Percentiles rank a stretch among this genome's conserved stretches.
phyloP scores from a whole-genome alignment of 2,329 filamentous ascomycete species.

The Scedosporium minutisporum region DNA sequence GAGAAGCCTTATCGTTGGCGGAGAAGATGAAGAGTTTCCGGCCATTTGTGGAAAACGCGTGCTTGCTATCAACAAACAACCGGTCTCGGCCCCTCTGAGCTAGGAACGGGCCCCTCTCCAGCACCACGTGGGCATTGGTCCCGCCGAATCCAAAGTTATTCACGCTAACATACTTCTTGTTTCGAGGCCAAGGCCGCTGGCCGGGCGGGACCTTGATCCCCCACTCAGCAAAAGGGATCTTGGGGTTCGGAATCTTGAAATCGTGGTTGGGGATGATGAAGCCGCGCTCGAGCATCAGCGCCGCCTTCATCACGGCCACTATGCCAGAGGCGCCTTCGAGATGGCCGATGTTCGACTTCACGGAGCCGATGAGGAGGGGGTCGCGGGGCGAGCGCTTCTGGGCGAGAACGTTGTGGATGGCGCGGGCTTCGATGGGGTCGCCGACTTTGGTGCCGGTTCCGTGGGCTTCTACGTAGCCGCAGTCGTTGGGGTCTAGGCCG shows the following conservation, averaged over 20 bases:
- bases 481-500: conserved; percentile 19
- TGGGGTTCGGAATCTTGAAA: conserved; percentile 37
- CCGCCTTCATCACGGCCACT: conserved; percentile 40
- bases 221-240: conserved; percentile 40
- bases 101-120: conserved; percentile 26
- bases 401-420: conserved; percentile 34
- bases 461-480: conserved; percentile 37
- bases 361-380: conserved; percentile 36
- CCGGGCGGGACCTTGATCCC: conserved; percentile 35
- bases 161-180: conserved; percentile 40
- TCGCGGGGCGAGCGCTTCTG: conserved; percentile 26
- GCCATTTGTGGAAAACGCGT: neutral
- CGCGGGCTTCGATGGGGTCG: conserved; percentile 44
- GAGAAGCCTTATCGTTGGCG: conserved; percentile 26
- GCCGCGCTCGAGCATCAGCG: conserved; percentile 39
- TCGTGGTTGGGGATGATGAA: conserved; percentile 40
- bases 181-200: conserved; percentile 34
- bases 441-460: conserved; percentile 47
- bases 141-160: conserved; percentile 39
- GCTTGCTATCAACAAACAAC: neutral
- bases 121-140: conserved; percentile 34
- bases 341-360: conserved; percentile 44
- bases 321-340: conserved; percentile 42
- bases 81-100: neutral
- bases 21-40: conserved; percentile 33